Base-by-base conservation (phyloP, 257 asterid species). In the Nicotiana noctiflora region DNA sequence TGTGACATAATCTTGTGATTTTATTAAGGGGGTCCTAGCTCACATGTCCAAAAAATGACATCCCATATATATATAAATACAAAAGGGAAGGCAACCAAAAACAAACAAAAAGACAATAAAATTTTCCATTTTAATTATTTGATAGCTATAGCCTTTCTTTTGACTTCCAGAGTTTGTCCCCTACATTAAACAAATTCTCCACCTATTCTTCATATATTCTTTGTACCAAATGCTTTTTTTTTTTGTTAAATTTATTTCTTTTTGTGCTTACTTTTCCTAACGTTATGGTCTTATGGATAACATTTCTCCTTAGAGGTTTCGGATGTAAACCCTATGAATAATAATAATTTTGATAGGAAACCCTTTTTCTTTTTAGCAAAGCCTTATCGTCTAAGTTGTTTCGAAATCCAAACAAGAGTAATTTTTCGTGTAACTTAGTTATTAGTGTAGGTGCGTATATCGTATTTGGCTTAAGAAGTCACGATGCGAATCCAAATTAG, bases 141-240 rank as follows among this genome's bases (percentile, higher is more conserved):
- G 76, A 67, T 37, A 37, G 55, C 31, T 67, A 34, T 49, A 72
- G 23, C 32, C 23, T 46, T 44, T 72, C 40, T 46, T 8, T 72
- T 72, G 78, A 72, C 60, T 72, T 72, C 78, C 60, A 21, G 14
- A 72, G n/a, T 6, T 46, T 70, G 78, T 46, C 78, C 60, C 78
- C 60, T 13, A 14, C 4, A 23, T 23, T 19, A 72, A 15, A 72
- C 78, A 72, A 72, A 6, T 13, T 46, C 19, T 70, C 17, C 56
- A 40, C 32, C 19, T 11, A 19, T 3, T 68, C 57, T 4, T 34
- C 18, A 6, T 67, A 18, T 17, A 68, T 37, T 68, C 12, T 21
- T 37, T 67, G 31, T 18, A n/a, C 57, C 29, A 66, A 40, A 2
- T 31, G 8, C 1, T 32, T 60, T 1, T 8, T 21, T 51, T 51